Evolutionary conservation across 176 grass and related monocot species (phyloP).

Genomic region (Ensete glaucum): DNA sequence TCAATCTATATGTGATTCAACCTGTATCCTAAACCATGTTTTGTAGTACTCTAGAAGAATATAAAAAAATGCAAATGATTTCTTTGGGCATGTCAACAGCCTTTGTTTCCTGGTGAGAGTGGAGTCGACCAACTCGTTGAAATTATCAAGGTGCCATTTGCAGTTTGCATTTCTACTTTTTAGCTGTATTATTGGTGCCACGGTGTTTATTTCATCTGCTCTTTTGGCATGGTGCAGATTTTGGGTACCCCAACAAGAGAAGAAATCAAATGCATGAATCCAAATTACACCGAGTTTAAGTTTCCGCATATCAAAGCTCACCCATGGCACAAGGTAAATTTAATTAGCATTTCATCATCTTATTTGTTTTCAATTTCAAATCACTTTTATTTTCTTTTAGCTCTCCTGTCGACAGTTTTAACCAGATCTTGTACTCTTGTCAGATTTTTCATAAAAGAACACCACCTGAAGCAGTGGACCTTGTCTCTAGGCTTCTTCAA

Average conservation of each 20-base stretch:
- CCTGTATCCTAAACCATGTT: no score
- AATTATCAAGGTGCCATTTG: conserved; percentile 50
- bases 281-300: conserved; percentile 52
- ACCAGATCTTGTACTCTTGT: background rate
- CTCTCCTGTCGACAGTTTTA: background rate
- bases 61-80: background rate
- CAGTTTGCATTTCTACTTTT: background rate
- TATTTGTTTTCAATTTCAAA: no score
- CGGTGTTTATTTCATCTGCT: background rate
- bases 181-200: conserved; percentile 5
- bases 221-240: conserved; percentile 19
- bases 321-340: conserved; percentile 57
- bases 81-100: conserved; percentile 30
- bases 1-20: no score
- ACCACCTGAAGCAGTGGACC: conserved; percentile 57
- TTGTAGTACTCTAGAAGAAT: background rate
- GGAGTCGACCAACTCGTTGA: conserved; percentile 69
- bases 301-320: conserved; percentile 64
- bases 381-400: background rate
- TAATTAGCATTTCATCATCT: background rate
- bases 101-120: conserved; percentile 62
- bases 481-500: conserved; percentile 70
- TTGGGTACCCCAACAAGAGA: conserved; percentile 59
- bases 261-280: conserved; percentile 70
- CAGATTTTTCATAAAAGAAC: conserved; percentile 54